These are phyloP conservation scores for Aegilops bicornis DNA, from an alignment of 176 grass and related monocot genomes.

Conservation along the genomic window DNA sequence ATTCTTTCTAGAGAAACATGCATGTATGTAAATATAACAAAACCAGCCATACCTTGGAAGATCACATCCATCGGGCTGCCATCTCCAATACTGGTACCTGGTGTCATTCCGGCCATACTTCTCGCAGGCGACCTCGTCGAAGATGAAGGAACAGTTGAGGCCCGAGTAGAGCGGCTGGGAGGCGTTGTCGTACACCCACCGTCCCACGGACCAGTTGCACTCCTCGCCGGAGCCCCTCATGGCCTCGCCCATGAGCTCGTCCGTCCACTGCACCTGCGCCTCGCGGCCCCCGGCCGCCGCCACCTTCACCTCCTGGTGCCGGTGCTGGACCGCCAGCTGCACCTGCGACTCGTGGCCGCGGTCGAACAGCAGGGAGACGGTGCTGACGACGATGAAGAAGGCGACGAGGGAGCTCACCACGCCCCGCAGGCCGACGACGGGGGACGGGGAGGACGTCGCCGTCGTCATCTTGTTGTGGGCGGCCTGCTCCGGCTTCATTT, in stretches of 20 bases:
- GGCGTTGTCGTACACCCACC: slow-evolving; percentile 69
- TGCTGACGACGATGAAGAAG: slow-evolving; percentile 62
- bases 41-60: slow-evolving; percentile 56
- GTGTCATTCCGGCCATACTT: slow-evolving; percentile 71
- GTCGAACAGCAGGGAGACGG: slow-evolving; percentile 46
- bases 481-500: slow-evolving; percentile 15
- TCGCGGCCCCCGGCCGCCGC: background rate
- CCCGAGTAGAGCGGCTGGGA: slow-evolving; percentile 63
- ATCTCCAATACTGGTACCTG: slow-evolving; percentile 93
- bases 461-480: slow-evolving; percentile 34
- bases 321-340: slow-evolving; percentile 15
- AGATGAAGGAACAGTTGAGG: slow-evolving; percentile 62
- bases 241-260: slow-evolving; percentile 10
- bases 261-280: slow-evolving; percentile 6
- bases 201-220: slow-evolving; percentile 54
- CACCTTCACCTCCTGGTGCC: slow-evolving; percentile 27
- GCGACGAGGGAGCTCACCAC: slow-evolving; percentile 46
- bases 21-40: background rate
- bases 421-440: slow-evolving; percentile 34
- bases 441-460: background rate
- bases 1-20: background rate
- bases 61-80: slow-evolving; percentile 82
- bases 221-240: background rate
- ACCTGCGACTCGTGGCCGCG: slow-evolving; percentile 33
- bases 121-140: slow-evolving; percentile 72